phyloP scores from a whole-genome alignment of 1,284 basidiomycete genomes.

The Xerocomus minutiporus region DNA sequence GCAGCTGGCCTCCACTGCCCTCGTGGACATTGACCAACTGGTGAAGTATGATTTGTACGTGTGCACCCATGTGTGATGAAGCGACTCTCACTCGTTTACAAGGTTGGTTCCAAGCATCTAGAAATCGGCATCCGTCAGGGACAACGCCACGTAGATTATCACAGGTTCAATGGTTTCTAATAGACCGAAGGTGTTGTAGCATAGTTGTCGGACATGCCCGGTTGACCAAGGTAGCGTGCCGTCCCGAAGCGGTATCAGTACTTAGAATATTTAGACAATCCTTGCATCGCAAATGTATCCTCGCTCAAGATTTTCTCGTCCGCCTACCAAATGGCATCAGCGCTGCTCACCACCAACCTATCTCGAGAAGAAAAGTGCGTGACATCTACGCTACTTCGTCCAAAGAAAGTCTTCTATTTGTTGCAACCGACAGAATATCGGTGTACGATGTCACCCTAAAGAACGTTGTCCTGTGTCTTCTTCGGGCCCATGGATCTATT shows the following conservation, averaged over 20 bases:
- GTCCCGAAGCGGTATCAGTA: constrained; percentile 11
- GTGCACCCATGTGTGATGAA: not conserved
- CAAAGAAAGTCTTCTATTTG: constrained; percentile 77
- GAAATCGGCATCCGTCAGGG: not conserved
- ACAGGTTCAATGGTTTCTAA: constrained; percentile 1
- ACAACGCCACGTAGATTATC: constrained; percentile 15
- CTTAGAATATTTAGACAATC: constrained; percentile 4
- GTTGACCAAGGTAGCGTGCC: constrained; percentile 8
- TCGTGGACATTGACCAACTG: constrained; percentile 74
- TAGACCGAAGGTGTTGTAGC: constrained; percentile 17
- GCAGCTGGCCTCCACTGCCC: constrained; percentile 73
- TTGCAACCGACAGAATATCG: constrained; percentile 94
- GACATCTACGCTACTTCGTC: constrained; percentile 81
- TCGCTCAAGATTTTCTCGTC: not conserved
- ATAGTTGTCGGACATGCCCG: constrained; percentile 8
- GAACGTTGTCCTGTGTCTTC: constrained; percentile 51
- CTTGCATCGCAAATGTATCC: not conserved
- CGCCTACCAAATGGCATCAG: constrained; percentile 23
- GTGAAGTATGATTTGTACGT: constrained; percentile 73
- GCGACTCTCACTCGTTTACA: constrained; percentile 12
- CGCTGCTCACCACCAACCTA: constrained; percentile 52
- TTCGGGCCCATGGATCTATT: not conserved
- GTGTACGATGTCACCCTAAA: constrained; percentile 95
- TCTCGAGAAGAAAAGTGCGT: constrained; percentile 89
- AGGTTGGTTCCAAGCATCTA: constrained; percentile 30